Percentiles rank a stretch among this genome's conserved stretches.
phyloP scores from a whole-genome alignment of 176 grass and related monocot genomes.

The Carex myosuroides region DNA sequence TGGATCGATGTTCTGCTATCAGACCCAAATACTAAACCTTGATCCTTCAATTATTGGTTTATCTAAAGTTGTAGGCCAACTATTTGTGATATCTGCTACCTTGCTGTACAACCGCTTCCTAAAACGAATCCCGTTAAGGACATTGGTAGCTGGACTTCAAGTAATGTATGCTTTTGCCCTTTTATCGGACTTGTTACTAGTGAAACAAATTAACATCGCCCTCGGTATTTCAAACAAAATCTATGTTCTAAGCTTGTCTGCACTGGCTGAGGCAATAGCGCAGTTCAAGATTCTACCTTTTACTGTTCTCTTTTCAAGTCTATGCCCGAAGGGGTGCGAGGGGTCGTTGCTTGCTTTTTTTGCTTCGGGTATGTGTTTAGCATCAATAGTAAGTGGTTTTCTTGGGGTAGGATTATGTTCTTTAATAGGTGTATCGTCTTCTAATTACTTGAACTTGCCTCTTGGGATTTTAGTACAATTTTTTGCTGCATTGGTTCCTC shows the following conservation, averaged over 20 bases:
- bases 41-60: constrained; percentile 72
- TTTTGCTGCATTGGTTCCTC: constrained; percentile 61
- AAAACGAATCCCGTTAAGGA: constrained; percentile 57
- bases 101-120: constrained; percentile 50
- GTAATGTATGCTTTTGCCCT: constrained; percentile 51
- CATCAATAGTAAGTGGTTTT: constrained; percentile 63
- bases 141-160: constrained; percentile 44
- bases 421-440: constrained; percentile 52
- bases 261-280: constrained; percentile 72
- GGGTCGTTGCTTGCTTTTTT: constrained; percentile 83
- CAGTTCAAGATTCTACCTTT: constrained; percentile 88
- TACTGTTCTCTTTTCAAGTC: constrained; percentile 57
- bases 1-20: constrained; percentile 82
- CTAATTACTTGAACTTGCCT: constrained; percentile 60
- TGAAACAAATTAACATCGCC: constrained; percentile 71
- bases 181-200: constrained; percentile 58
- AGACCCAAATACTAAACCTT: constrained; percentile 69
- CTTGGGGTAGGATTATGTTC: constrained; percentile 55
- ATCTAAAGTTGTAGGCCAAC: constrained; percentile 74
- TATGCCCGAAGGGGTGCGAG: constrained; percentile 63
- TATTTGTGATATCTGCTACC: constrained; percentile 64
- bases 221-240: constrained; percentile 70
- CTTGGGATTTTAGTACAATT: constrained; percentile 62
- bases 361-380: constrained; percentile 63
- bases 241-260: constrained; percentile 62